Base-by-base conservation (phyloP, 2,329 filamentous ascomycete genomes). In the Claviceps sp. region DNA sequence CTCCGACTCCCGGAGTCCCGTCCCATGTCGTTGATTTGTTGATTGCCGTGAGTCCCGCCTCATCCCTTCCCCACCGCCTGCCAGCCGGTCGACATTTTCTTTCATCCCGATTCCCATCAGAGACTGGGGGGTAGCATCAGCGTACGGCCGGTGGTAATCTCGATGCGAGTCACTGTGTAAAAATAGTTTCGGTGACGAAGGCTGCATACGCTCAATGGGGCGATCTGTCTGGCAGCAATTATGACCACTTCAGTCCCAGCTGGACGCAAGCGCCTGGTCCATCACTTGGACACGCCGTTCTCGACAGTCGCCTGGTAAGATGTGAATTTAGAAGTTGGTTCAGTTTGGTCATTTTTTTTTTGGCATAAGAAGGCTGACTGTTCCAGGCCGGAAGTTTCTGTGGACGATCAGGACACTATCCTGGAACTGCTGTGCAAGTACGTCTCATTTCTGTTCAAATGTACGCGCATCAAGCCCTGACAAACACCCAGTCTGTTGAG, bases 341-440 rank as follows among this genome's bases (percentile, higher is more conserved):
- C 2, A 13, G 5, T n/a, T 17, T 45, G 6, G 16, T 4, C n/a
- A 29, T 17, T 16, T 20, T 20, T 34, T 34, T 20, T 6, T 17
- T 17, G 22, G 22, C 7, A 16, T 9, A 13, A 37, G 6, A 34
- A 26, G 36, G 26, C 49, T 53, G 13, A 53, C 42, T 8, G 7
- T 14, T 6, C 2, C 5, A 88, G 84, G 82, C 84, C 84, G 7
- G 64, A 73, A 43, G 72, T 85, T 44, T 69, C 71, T 2, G 61
- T 67, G 17, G 69, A 78, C 47, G 72, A 85, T 50, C 81, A 86
- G 63, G 75, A 82, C 49, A 71, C 74, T 4, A 82, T 86, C 39
- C 62, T 86, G 9, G 81, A 86, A 55, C 69, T 88, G 47, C 70
- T 86, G 5, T 85, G 78, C 76, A 76, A 71, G 83, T 86, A 73